Percentiles rank a stretch among this genome's conserved stretches.
These are phyloP conservation scores for Fusarium incarnatum DNA, from an alignment of 2,329 filamentous ascomycete species.

Conservation along the genomic window DNA sequence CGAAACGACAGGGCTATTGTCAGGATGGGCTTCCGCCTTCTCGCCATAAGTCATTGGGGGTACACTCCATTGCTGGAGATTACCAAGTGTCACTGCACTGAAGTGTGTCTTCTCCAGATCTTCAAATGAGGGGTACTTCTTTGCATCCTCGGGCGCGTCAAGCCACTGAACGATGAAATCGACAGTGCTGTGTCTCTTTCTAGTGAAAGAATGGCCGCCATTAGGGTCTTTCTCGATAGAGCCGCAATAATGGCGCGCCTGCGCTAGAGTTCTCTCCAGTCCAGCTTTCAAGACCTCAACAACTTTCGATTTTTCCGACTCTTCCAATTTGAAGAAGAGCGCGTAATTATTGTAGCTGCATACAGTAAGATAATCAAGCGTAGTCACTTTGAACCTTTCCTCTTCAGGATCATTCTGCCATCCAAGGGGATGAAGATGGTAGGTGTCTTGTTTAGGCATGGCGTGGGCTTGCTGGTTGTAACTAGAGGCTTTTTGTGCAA, in stretches of 20 bases:
- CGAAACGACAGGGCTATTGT: conserved; percentile 49
- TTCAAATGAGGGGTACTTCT: conserved; percentile 51
- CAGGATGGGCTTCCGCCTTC: conserved; percentile 53
- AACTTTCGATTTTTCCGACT: conserved; percentile 46
- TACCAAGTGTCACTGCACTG: conserved; percentile 47
- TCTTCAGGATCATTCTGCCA: conserved; percentile 55
- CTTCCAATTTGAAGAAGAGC: conserved; percentile 53
- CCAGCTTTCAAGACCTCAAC: conserved; percentile 49
- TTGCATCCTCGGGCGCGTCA: conserved; percentile 46
- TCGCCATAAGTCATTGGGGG: conserved; percentile 55
- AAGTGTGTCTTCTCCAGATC: conserved; percentile 55
- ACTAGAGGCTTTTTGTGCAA: background rate
- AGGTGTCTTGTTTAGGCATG: conserved; percentile 48
- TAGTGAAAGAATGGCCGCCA: conserved; percentile 54
- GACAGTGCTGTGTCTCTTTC: conserved; percentile 50
- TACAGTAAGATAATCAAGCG: conserved; percentile 51
- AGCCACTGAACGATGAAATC: conserved; percentile 54
- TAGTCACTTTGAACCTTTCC: conserved; percentile 53
- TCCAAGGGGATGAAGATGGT: conserved; percentile 49
- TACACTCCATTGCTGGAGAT: conserved; percentile 51
- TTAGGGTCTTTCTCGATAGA: conserved; percentile 54
- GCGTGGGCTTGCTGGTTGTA: background rate
- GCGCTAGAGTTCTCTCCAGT: conserved; percentile 53
- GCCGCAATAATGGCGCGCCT: conserved; percentile 54
- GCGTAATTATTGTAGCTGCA: conserved; percentile 55